phyloP scores from a whole-genome alignment of 768 basidiomycete genomes.

The Gymnopilus junonius region DNA sequence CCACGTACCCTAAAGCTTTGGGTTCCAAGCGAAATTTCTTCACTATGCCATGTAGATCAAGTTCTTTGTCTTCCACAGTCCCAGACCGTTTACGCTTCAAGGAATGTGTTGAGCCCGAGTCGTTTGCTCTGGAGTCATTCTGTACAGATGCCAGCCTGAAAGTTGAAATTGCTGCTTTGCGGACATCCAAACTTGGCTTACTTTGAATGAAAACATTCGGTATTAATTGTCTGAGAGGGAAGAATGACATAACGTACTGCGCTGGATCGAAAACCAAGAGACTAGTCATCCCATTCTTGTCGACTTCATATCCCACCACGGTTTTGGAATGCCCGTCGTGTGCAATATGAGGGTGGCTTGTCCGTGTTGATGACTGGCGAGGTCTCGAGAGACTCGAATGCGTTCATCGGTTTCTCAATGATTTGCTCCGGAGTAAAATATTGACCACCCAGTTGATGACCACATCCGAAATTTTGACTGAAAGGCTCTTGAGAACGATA shows the following conservation, averaged over 20 bases:
- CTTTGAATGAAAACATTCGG: conserved; percentile 6
- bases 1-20: conserved; percentile 40
- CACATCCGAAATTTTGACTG: conserved; percentile 42
- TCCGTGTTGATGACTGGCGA: conserved; percentile 59
- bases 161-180: conserved; percentile 27
- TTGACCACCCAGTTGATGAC: conserved; percentile 74
- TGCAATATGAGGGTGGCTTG: conserved; percentile 83
- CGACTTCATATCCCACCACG: conserved; percentile 82
- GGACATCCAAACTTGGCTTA: conserved; percentile 10
- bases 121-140: neutral
- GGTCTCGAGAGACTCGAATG: conserved; percentile 58
- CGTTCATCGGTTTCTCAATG: conserved; percentile 32
- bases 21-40: conserved; percentile 54
- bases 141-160: neutral
- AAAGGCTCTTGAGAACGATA: neutral
- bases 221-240: neutral
- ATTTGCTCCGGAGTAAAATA: conserved; percentile 59
- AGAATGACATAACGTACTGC: conserved; percentile 44
- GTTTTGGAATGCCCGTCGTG: conserved; percentile 86
- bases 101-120: neutral
- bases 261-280: conserved; percentile 83
- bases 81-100: conserved; percentile 26
- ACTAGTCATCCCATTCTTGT: conserved; percentile 56
- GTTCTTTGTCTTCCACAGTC: conserved; percentile 20
- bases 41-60: conserved; percentile 27